Conservation (phyloP, 2,329 filamentous ascomycete genomes). For the Chrysosporium keratinophilum region DNA sequence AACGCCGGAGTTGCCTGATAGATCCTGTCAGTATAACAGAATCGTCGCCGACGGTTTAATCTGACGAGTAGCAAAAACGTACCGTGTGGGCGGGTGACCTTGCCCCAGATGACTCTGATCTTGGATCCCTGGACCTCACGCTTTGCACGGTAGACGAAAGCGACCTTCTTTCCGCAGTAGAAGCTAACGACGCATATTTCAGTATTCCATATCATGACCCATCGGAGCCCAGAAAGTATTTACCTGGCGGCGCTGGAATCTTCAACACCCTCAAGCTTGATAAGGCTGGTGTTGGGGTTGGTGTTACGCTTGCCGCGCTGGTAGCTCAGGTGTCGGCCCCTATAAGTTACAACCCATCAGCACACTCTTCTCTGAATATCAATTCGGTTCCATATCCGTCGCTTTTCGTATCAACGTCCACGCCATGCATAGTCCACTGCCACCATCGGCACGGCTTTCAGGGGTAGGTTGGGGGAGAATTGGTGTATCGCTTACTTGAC, state of each 20-base stretch:
- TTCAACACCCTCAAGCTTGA: slow-evolving; percentile 98
- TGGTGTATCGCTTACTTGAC: slow-evolving; percentile 62
- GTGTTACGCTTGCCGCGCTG: slow-evolving; percentile 88
- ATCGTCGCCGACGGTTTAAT: background rate
- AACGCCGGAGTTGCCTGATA: slow-evolving; percentile 84
- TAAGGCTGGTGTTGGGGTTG: slow-evolving; percentile 79
- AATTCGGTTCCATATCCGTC: background rate
- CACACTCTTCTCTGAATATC: slow-evolving; percentile 6
- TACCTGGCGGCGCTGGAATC: slow-evolving; percentile 80
- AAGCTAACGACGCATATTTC: slow-evolving; percentile 44
- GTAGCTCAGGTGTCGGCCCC: slow-evolving; percentile 97
- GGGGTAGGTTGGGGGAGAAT: slow-evolving; percentile 1
- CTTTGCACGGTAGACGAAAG: slow-evolving; percentile 94
- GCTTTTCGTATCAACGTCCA: background rate
- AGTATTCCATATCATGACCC: slow-evolving; percentile 4
- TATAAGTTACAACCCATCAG: slow-evolving; percentile 34
- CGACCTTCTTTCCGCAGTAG: slow-evolving; percentile 98
- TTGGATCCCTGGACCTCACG: slow-evolving; percentile 94
- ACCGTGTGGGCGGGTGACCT: slow-evolving; percentile 93
- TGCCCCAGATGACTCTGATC: slow-evolving; percentile 99
- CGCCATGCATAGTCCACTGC: background rate
- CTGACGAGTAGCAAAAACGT: slow-evolving; percentile 30
- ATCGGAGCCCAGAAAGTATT: slow-evolving; percentile 27
- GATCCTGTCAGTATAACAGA: slow-evolving; percentile 2
- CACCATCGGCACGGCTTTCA: background rate